phyloP scores from a whole-genome alignment of 768 basidiomycete species.

The Lactifluus subvellereus region DNA sequence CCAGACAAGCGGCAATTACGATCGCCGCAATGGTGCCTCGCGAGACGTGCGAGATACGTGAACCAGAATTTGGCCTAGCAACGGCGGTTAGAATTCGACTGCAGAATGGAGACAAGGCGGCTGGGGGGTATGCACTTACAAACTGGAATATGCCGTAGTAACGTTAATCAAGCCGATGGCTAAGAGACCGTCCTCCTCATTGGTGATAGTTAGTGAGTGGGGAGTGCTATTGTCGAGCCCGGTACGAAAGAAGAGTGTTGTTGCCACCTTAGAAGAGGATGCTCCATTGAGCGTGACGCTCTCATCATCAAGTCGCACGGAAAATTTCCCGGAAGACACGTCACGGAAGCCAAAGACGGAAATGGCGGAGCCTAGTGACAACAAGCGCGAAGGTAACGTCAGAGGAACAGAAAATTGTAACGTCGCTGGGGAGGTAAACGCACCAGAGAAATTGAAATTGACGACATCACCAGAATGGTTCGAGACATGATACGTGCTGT shows the following conservation, averaged over 20 bases:
- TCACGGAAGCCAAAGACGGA: conserved; percentile 55
- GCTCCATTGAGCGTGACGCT: conserved; percentile 44
- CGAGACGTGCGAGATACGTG: conserved; percentile 25
- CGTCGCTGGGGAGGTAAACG: conserved; percentile 25
- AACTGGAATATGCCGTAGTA: conserved; percentile 32
- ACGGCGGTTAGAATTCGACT: conserved; percentile 1
- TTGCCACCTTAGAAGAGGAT: conserved; percentile 47
- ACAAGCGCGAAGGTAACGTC: neutral
- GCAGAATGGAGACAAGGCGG: neutral
- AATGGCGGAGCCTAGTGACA: conserved; percentile 51
- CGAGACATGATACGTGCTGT: conserved; percentile 30
- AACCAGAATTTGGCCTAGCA: neutral
- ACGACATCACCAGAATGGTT: conserved; percentile 43
- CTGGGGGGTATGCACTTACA: conserved; percentile 12
- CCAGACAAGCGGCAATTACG: conserved; percentile 49
- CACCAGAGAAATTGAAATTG: conserved; percentile 43
- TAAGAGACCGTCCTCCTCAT: conserved; percentile 41
- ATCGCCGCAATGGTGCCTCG: conserved; percentile 64
- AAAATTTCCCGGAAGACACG: conserved; percentile 50
- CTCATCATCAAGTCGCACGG: conserved; percentile 49
- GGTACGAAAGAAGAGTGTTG: conserved; percentile 59
- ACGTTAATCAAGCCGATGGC: conserved; percentile 47
- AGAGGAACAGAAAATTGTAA: neutral
- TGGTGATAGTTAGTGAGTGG: conserved; percentile 52
- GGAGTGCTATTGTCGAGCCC: conserved; percentile 45